Evolutionary conservation across 202 grass and related monocot genomes (phyloP), one percentile per base, ranked within the genome.

Genomic region (Saccharum hybrid): DNA sequence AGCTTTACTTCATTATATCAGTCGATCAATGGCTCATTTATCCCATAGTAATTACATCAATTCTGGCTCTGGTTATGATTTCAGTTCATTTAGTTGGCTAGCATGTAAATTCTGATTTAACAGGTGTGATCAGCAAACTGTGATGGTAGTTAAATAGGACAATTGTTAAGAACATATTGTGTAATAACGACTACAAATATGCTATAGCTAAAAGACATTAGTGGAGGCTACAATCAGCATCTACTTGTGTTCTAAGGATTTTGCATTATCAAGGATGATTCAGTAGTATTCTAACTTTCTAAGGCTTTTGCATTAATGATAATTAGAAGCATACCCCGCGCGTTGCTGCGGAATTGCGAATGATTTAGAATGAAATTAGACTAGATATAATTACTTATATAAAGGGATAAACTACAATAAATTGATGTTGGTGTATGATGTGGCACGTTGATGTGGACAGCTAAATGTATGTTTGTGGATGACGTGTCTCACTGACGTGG

Each of bases 21-120:
- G 71, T 71, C 45, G 65, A 81, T 76, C 41, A 22, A 40, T 46
- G 67, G 8, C 21, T 61, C 11, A 10, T 41, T 59, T n/a, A 69
- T 51, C 54, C 10, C 12, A 78, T 75, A 54, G 31, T 79, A 26
- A 56, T 64, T 83, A 14, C 13, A 60, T 79, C 14, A 3, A 77
- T 79, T 57, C 37, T n/a, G 63, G 16, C 21, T 69, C 10, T 70
- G 39, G 64, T 40, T 19, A 31, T 60, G 13, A 63, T 82, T 70
- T 63, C 1, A 74, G 64, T 60, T 60, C 57, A 60, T 60, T 23
- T 60, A 23, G 57, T 23, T 23, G 8, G 8, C 1, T 60, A 60
- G 57, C 57, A 60, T 60, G 8, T 60, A 23, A 60, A 60, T 60
- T 60, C n/a, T 60, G 57, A 11, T 23, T 23, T 60, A 60, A 60